phyloP scores from a whole-genome alignment of 345 rosid species.

The thale cress (Arabidopsis thaliana) region TAIR10.1 NC_003076.8:16556501-16557000 shows the following conservation, averaged over 20 bases:
- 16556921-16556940: not conserved
- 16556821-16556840: too few species aligned
- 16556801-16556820: too few species aligned
- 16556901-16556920: not conserved
- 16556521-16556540: not conserved
- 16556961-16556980: slow-evolving; percentile 14
- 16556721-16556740: too few species aligned
- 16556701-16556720: too few species aligned
- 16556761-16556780: too few species aligned
- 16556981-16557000: slow-evolving; percentile 30
- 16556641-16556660: too few species aligned
- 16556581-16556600: not conserved
- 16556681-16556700: too few species aligned
- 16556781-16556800: too few species aligned
- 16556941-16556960: not conserved
- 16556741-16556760: too few species aligned
- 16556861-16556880: not conserved
- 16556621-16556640: not conserved
- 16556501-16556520: not conserved
- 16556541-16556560: not conserved
- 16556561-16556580: not conserved
- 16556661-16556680: too few species aligned
- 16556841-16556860: too few species aligned
- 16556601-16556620: not conserved
- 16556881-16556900: not conserved